phyloP scores from a whole-genome alignment of 1,284 basidiomycete genomes.

The Malassezia globosa region DNA sequence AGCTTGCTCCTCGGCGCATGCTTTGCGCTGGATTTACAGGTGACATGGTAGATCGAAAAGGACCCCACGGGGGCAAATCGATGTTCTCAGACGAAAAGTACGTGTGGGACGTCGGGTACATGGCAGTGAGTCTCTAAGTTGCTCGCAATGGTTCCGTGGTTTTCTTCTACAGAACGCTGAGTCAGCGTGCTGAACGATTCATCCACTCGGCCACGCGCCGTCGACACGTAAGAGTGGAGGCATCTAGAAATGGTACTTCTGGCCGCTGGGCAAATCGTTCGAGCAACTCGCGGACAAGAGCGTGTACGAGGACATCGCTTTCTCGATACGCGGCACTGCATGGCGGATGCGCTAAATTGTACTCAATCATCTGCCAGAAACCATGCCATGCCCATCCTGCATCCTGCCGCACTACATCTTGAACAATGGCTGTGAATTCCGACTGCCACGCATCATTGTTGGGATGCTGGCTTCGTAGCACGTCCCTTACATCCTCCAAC shows the following conservation, averaged over 20 bases:
- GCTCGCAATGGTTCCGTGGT: neutral
- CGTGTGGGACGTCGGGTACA: neutral
- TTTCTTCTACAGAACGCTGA: neutral
- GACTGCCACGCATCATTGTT: slow-evolving; percentile 17
- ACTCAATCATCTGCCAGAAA: slow-evolving; percentile 36
- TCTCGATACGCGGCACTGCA: slow-evolving; percentile 3
- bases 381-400: slow-evolving; percentile 42
- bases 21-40: too few species aligned
- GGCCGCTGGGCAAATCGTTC: slow-evolving; percentile 6
- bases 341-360: slow-evolving; percentile 18
- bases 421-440: slow-evolving; percentile 27
- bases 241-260: neutral
- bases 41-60: too few species aligned
- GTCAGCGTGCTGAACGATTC: neutral
- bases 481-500: slow-evolving; percentile 50
- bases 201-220: neutral
- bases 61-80: neutral
- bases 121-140: neutral
- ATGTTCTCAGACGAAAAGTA: neutral
- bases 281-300: neutral
- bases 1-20: too few species aligned
- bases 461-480: slow-evolving; percentile 36
- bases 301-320: neutral
- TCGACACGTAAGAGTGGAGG: neutral
- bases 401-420: slow-evolving; percentile 29